Percentiles rank a stretch among this genome's conserved stretches.
Conservation (phyloP, 495 filamentous ascomycete genomes). For the Cudoniella acicularis region DNA sequence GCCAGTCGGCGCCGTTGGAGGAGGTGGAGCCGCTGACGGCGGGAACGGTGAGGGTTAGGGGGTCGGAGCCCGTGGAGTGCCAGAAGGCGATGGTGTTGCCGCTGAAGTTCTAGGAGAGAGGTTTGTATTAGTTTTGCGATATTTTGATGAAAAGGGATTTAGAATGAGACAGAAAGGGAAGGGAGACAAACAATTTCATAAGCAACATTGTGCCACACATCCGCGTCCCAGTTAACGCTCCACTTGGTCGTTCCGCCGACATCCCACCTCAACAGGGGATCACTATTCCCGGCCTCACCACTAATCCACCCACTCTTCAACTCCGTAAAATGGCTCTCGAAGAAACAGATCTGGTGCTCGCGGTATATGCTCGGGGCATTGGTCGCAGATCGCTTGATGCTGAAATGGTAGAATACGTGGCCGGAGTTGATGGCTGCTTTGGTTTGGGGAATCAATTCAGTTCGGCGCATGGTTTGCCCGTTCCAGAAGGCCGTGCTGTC, state of each 20-base stretch:
- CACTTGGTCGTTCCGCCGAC: slow-evolving; percentile 49
- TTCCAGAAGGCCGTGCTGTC: slow-evolving; percentile 60
- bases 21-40: slow-evolving; percentile 55
- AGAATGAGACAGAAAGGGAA: background rate
- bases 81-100: slow-evolving; percentile 61
- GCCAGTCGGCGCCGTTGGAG: slow-evolving; percentile 71
- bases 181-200: slow-evolving; percentile 34
- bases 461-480: slow-evolving; percentile 53
- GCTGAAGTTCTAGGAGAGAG: slow-evolving; percentile 47
- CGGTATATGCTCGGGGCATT: slow-evolving; percentile 57
- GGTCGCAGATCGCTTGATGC: slow-evolving; percentile 51
- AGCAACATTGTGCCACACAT: slow-evolving; percentile 71
- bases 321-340: slow-evolving; percentile 74
- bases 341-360: slow-evolving; percentile 76
- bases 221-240: slow-evolving; percentile 47
- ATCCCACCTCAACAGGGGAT: slow-evolving; percentile 47
- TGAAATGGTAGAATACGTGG: slow-evolving; percentile 48
- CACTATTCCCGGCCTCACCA: slow-evolving; percentile 51
- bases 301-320: slow-evolving; percentile 66
- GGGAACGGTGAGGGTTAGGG: slow-evolving; percentile 52
- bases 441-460: slow-evolving; percentile 68
- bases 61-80: slow-evolving; percentile 57
- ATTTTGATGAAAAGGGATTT: slow-evolving; percentile 7
- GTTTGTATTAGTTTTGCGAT: no score
- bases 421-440: slow-evolving; percentile 16